Conservation (phyloP, 2,329 filamentous ascomycete genomes). For the Aspergillus eucalypticola region DNA sequence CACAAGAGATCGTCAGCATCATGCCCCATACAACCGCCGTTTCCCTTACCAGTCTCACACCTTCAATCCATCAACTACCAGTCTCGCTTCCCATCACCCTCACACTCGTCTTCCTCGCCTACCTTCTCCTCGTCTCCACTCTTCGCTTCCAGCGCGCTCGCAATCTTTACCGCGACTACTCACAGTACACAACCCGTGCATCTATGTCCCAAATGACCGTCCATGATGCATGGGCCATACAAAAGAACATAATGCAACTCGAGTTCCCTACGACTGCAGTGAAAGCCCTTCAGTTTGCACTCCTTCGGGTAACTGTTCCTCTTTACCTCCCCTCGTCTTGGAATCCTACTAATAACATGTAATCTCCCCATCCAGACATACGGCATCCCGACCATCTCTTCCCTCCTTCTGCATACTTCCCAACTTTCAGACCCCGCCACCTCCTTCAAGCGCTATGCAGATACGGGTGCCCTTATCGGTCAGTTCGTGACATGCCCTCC, state of each 20-base stretch:
- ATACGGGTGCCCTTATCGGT: conserved; percentile 52
- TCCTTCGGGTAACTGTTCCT: conserved; percentile 51
- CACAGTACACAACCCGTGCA: conserved; percentile 43
- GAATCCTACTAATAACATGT: not conserved
- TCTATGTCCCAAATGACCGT: conserved; percentile 54
- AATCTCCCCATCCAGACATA: conserved; percentile 45
- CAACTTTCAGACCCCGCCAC: conserved; percentile 49
- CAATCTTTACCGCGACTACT: conserved; percentile 41
- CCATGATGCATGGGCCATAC: conserved; percentile 54
- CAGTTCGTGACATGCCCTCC: conserved; percentile 51
- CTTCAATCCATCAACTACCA: no score
- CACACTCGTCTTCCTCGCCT: conserved; percentile 8
- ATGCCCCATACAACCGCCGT: no score
- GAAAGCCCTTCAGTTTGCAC: conserved; percentile 58
- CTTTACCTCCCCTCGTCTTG: not conserved
- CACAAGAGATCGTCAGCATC: no score
- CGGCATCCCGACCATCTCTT: conserved; percentile 57
- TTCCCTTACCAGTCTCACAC: no score
- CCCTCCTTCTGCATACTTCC: conserved; percentile 50
- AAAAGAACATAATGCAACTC: conserved; percentile 46
- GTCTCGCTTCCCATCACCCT: not conserved
- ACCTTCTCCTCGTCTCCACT: conserved; percentile 25
- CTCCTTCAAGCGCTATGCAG: conserved; percentile 55
- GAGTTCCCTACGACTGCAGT: conserved; percentile 57
- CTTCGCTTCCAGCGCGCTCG: conserved; percentile 35